These are phyloP conservation scores for Chrysopogon serrulatus DNA, from an alignment of 176 grass and related monocot species.

Conservation along the genomic window DNA sequence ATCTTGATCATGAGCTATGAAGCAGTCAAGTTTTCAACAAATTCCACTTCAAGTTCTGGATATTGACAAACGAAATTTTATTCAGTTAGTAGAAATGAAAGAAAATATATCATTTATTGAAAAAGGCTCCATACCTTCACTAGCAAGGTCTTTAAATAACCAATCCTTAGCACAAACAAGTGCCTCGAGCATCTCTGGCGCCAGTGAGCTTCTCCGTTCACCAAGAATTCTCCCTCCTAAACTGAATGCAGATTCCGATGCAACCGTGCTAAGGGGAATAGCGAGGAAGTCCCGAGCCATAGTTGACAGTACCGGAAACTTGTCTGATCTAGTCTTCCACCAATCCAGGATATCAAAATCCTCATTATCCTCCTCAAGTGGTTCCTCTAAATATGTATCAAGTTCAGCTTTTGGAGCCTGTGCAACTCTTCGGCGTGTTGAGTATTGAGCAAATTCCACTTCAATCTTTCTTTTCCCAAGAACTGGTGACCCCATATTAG, in stretches of 20 bases:
- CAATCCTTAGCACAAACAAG: too few relatives aligned
- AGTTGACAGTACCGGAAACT: not conserved
- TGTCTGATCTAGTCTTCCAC: not conserved
- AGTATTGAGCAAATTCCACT: not conserved
- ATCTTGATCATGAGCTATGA: too few relatives aligned
- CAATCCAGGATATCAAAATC: not conserved
- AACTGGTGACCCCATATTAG: not conserved
- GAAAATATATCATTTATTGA: too few relatives aligned
- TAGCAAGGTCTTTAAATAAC: too few relatives aligned
- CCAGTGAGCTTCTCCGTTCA: not conserved
- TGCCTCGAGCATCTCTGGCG: not conserved
- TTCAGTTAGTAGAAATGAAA: too few relatives aligned
- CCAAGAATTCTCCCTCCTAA: not conserved
- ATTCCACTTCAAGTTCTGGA: too few relatives aligned
- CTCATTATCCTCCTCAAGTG: not conserved
- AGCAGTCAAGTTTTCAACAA: too few relatives aligned
- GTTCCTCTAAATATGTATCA: not conserved
- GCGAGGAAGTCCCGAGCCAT: not conserved
- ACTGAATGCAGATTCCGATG: not conserved
- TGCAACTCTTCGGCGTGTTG: not conserved
- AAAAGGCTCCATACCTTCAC: too few relatives aligned
- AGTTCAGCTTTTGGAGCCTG: not conserved
- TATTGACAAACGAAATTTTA: too few relatives aligned
- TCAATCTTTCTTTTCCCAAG: not conserved
- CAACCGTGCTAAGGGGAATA: not conserved